Percentiles rank a stretch among this genome's conserved stretches.
phyloP scores from a whole-genome alignment of 2,329 filamentous ascomycete genomes.

The Fusarium foetens region DNA sequence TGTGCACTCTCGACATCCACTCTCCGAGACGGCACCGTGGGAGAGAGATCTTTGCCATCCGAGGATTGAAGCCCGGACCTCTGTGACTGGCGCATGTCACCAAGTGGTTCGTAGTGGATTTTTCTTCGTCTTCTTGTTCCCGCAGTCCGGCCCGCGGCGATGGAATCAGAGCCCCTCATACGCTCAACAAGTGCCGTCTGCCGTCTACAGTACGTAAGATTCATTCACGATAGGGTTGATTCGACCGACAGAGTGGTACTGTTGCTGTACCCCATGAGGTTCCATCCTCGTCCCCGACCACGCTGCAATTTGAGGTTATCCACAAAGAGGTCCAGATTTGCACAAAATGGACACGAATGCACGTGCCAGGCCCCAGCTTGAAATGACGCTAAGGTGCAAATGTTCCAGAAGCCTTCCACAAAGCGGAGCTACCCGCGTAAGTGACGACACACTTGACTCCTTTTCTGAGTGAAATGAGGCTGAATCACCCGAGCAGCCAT shows the following conservation, averaged over 20 bases:
- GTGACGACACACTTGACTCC: constrained; percentile 35
- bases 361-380: constrained; percentile 30
- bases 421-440: constrained; percentile 26
- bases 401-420: constrained; percentile 44
- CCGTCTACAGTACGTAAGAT: constrained; percentile 26
- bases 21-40: constrained; percentile 10
- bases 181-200: constrained; percentile 18
- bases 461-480: constrained; percentile 38
- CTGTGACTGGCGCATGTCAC: constrained; percentile 32
- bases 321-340: constrained; percentile 21
- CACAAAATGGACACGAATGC: constrained; percentile 44
- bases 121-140: constrained; percentile 31
- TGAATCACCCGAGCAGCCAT: constrained; percentile 32
- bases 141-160: constrained; percentile 36
- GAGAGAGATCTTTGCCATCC: constrained; percentile 32
- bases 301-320: constrained; percentile 37
- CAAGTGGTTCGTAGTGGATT: constrained; percentile 39
- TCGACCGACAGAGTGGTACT: constrained; percentile 26
- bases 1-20: constrained; percentile 15
- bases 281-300: constrained; percentile 41
- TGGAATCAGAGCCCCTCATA: constrained; percentile 37
- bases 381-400: constrained; percentile 29
- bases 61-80: constrained; percentile 24
- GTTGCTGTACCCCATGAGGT: constrained; percentile 8
- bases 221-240: background rate